phyloP scores from a whole-genome alignment of 257 asterid species.

The Solanum raphanifolium region DNA sequence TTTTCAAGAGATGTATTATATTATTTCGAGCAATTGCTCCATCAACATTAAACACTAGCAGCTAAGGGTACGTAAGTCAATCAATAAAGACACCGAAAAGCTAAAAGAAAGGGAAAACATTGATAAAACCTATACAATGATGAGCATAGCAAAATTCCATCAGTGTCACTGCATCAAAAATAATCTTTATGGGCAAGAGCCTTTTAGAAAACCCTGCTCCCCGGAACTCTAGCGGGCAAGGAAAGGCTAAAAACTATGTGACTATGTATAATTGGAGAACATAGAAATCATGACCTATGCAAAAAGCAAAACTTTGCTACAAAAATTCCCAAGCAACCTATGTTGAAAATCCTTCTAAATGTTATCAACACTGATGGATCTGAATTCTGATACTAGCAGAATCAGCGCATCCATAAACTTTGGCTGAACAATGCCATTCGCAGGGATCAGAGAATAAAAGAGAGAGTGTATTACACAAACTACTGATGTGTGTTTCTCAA shows the following conservation, averaged over 20 bases:
- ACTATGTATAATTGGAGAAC: constrained; percentile 10
- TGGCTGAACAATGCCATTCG: constrained; percentile 7
- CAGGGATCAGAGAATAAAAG: neutral
- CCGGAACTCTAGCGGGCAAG: constrained; percentile 2
- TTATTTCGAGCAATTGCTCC: constrained; percentile 28
- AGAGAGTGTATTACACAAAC: too few species aligned
- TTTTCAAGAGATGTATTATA: constrained; percentile 11
- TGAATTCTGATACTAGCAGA: neutral
- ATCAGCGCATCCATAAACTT: neutral
- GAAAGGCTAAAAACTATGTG: constrained; percentile 13
- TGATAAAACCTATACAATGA: constrained; percentile 25
- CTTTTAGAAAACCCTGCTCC: constrained; percentile 13
- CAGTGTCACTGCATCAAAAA: too few species aligned
- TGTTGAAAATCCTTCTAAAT: constrained; percentile 13
- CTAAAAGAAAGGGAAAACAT: neutral
- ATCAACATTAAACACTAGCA: constrained; percentile 28
- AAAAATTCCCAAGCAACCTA: constrained; percentile 21
- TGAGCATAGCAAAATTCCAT: constrained; percentile 22
- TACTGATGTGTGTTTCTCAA: neutral
- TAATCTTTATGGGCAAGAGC: constrained; percentile 9
- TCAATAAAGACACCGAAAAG: neutral
- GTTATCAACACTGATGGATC: constrained; percentile 10
- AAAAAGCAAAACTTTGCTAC: constrained; percentile 16
- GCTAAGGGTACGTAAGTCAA: constrained; percentile 14
- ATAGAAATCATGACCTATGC: constrained; percentile 18